Conservation (phyloP, 768 basidiomycete genomes). For the Pholiota microspora region DNA sequence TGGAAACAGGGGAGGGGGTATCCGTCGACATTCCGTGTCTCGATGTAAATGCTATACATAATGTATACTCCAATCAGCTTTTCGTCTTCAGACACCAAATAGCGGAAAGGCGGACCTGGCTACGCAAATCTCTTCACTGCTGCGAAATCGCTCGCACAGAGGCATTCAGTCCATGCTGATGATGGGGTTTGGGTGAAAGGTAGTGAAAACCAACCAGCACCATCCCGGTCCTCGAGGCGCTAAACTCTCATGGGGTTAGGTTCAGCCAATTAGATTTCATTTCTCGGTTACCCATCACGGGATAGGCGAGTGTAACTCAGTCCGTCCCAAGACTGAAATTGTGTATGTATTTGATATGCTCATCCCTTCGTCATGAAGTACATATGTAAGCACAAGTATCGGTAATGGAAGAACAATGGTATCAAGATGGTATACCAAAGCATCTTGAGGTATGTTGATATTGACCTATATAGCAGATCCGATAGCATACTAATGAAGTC, state of each 20-base stretch:
- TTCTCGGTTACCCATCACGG: background rate
- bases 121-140: constrained; percentile 2
- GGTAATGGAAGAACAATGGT: no score
- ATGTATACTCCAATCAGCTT: background rate
- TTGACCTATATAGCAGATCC: no score
- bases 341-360: no score
- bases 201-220: constrained; percentile 6
- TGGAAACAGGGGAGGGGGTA: constrained; percentile 20
- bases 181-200: background rate
- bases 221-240: constrained; percentile 19
- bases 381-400: no score
- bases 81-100: background rate
- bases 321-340: no score
- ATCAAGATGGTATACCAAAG: no score
- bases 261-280: background rate
- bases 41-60: background rate
- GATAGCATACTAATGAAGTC: no score
- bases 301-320: background rate
- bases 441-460: no score
- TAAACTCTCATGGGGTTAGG: constrained; percentile 8
- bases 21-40: constrained; percentile 15
- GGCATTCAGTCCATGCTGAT: constrained; percentile 6
- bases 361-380: no score
- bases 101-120: background rate
- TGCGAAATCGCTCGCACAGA: constrained; percentile 9